These are phyloP conservation scores for Phalaenopsis equestris DNA, from an alignment of 106 monocot species.

Conservation along the genomic window DNA sequence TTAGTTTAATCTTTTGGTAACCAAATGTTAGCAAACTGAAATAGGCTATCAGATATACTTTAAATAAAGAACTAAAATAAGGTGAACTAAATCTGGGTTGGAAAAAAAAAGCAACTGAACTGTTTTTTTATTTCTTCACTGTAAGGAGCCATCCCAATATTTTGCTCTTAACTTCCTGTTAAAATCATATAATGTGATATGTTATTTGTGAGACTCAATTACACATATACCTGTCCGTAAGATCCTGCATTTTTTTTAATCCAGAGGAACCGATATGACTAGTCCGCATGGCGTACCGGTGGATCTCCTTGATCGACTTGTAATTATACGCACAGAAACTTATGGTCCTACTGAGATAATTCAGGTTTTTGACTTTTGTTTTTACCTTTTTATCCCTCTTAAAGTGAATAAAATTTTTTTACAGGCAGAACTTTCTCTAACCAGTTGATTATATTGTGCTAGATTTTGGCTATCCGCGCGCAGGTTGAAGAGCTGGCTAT, in stretches of 20 bases:
- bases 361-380: slow-evolving; percentile 46
- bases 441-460: neutral
- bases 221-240: neutral
- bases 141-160: neutral
- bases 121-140: neutral
- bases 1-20: too few species aligned
- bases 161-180: neutral
- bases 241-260: slow-evolving; percentile 3
- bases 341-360: slow-evolving; percentile 97
- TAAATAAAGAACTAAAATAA: slow-evolving; percentile 1
- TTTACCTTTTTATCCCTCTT: neutral
- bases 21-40: neutral
- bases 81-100: neutral
- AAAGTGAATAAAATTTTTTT: neutral
- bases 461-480: slow-evolving; percentile 93
- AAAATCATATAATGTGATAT: neutral
- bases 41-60: neutral
- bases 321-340: slow-evolving; percentile 88
- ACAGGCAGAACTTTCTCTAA: neutral
- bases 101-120: neutral
- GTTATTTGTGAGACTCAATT: neutral
- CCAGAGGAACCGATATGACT: slow-evolving; percentile 91
- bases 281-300: slow-evolving; percentile 96
- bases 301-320: slow-evolving; percentile 87
- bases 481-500: slow-evolving; percentile 87